Percentiles rank a stretch among this genome's conserved stretches.
Evolutionary conservation across 495 filamentous ascomycete genomes (phyloP).

Genomic region (Penicillium maclennaniae): DNA sequence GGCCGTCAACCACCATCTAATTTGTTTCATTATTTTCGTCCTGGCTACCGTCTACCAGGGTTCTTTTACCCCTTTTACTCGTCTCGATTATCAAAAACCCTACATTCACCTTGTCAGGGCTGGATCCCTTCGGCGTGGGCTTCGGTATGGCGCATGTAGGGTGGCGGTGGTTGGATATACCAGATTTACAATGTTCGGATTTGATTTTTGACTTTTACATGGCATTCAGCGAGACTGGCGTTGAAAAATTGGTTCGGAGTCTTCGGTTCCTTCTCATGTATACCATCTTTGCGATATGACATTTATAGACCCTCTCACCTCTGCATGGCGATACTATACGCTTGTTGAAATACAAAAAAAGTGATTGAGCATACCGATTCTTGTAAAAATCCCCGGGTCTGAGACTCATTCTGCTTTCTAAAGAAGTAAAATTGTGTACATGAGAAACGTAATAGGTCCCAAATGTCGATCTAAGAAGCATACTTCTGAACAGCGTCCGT

Average conservation of each 20-base stretch:
- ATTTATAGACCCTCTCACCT: constrained; percentile 41
- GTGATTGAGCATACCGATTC: constrained; percentile 15
- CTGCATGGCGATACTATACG: constrained; percentile 21
- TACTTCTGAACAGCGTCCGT: no score
- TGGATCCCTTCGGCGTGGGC: constrained; percentile 36
- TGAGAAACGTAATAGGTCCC: no score
- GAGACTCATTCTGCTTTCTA: no score
- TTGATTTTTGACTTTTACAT: constrained; percentile 18
- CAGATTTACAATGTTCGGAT: constrained; percentile 6
- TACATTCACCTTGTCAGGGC: constrained; percentile 31
- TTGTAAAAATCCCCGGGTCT: not conserved
- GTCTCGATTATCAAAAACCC: constrained; percentile 7
- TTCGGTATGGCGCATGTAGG: constrained; percentile 31
- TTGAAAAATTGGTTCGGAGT: constrained; percentile 24
- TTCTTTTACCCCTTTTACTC: constrained; percentile 20
- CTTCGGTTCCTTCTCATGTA: constrained; percentile 20
- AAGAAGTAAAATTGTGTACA: no score
- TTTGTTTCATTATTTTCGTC: constrained; percentile 13
- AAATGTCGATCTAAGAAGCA: no score
- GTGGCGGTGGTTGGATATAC: constrained; percentile 11
- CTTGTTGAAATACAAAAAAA: constrained; percentile 27
- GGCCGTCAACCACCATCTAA: constrained; percentile 40
- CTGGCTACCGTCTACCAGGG: constrained; percentile 18
- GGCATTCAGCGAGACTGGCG: constrained; percentile 40
- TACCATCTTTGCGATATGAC: constrained; percentile 30